These are phyloP conservation scores for Globisporangium recalcitrans DNA, from an alignment of 352 stramenopile genomes.

Conservation along the genomic window DNA sequence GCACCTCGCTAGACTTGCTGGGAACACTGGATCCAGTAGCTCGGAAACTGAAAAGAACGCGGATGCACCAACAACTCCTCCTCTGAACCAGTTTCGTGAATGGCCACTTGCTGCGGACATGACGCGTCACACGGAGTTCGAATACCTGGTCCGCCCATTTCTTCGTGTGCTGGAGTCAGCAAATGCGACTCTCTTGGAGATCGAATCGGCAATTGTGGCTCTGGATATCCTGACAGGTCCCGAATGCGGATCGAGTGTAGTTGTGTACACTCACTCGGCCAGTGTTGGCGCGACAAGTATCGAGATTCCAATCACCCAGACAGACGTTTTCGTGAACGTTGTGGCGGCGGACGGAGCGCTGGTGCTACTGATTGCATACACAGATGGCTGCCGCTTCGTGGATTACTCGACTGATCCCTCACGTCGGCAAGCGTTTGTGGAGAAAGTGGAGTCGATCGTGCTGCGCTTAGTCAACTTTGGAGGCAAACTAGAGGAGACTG, in stretches of 20 bases:
- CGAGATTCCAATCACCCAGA: conserved; percentile 17
- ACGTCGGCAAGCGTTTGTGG: conserved; percentile 14
- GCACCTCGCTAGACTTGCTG: conserved; percentile 17
- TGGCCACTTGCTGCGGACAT: conserved; percentile 7
- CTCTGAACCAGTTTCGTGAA: not conserved
- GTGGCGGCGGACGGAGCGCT: conserved; percentile 29
- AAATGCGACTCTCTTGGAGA: conserved; percentile 4
- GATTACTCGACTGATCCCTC: conserved; percentile 17
- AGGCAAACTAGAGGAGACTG: not conserved
- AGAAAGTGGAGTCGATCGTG: conserved; percentile 23
- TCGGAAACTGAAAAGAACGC: not conserved
- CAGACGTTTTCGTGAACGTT: conserved; percentile 39
- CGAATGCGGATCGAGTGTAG: conserved; percentile 7
- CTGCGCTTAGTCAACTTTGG: conserved; percentile 24
- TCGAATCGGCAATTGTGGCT: conserved; percentile 6
- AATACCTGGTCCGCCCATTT: not conserved
- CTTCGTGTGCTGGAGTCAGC: conserved; percentile 7
- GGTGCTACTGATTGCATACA: conserved; percentile 37
- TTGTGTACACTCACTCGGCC: conserved; percentile 2
- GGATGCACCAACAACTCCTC: not conserved
- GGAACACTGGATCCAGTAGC: not conserved
- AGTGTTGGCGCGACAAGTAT: not conserved
- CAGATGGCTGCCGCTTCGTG: conserved; percentile 29
- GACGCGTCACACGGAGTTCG: conserved; percentile 5
- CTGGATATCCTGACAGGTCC: conserved; percentile 11